A percentile compares a stretch with the other conserved stretches of the same genome.
These are phyloP conservation scores for Gastrolobium villosum DNA, from an alignment of 306 rosid genomes.

Conservation along the genomic window DNA sequence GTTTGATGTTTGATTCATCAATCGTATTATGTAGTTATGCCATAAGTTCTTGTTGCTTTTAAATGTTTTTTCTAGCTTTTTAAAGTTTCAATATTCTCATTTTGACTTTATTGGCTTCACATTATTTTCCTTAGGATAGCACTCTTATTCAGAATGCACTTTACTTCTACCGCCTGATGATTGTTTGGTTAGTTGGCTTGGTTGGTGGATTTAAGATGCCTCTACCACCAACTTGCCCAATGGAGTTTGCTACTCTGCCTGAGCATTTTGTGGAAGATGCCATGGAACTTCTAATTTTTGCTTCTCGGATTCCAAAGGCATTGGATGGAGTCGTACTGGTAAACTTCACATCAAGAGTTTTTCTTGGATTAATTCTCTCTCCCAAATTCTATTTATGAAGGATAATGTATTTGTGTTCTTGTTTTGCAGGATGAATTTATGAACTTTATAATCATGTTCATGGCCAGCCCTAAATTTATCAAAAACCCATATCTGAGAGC, in stretches of 20 bases:
- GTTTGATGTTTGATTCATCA: constrained; percentile 28
- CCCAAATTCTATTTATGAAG: constrained; percentile 29
- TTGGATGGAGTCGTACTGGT: constrained; percentile 94
- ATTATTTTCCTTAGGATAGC: constrained; percentile 69
- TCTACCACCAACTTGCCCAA: constrained; percentile 79
- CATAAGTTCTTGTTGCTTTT: constrained; percentile 2
- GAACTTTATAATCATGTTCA: constrained; percentile 98
- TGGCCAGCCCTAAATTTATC: constrained; percentile 91
- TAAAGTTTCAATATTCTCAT: constrained; percentile 36
- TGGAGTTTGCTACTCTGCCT: constrained; percentile 92
- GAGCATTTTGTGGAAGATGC: constrained; percentile 99
- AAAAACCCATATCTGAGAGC: constrained; percentile 96
- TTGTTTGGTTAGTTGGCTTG: constrained; percentile 92
- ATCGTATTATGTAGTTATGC: constrained; percentile 26
- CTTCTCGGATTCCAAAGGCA: constrained; percentile 96
- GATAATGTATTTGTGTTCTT: constrained; percentile 26
- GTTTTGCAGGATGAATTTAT: constrained; percentile 91
- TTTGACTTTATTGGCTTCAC: constrained; percentile 38
- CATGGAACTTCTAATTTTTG: constrained; percentile 96
- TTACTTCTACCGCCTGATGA: constrained; percentile 87
- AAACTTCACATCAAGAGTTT: constrained; percentile 28
- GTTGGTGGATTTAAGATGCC: constrained; percentile 99
- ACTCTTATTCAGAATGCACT: constrained; percentile 83
- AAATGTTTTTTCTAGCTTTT: constrained; percentile 22
- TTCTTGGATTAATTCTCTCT: constrained; percentile 32